Evolutionary conservation across 2,329 filamentous ascomycete genomes (phyloP).

Genomic region (Arthrobotrys megalospora): DNA sequence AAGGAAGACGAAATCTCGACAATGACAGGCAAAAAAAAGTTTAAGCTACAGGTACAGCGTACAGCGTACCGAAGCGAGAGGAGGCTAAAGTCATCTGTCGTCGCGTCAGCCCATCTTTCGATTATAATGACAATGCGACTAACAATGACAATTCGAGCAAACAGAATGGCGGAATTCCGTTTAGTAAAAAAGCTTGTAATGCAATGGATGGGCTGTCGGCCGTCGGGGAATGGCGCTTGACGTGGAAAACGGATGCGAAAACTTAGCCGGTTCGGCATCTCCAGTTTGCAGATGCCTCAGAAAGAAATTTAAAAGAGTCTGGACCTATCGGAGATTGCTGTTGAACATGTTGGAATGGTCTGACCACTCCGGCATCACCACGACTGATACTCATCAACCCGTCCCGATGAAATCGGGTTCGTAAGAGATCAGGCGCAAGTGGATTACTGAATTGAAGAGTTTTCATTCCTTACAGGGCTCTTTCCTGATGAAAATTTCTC

Average conservation of each 20-base stretch:
- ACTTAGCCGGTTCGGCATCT: constrained; percentile 60
- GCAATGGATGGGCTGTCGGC: background rate
- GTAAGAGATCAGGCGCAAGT: constrained; percentile 39
- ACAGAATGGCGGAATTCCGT: constrained; percentile 24
- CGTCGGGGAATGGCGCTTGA: constrained; percentile 28
- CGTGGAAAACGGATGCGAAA: constrained; percentile 50
- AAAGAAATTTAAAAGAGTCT: constrained; percentile 18
- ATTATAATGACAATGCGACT: constrained; percentile 35
- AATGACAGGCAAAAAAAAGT: constrained; percentile 20
- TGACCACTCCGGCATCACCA: constrained; percentile 57
- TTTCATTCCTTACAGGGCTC: constrained; percentile 31
- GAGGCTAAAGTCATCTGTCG: constrained; percentile 20
- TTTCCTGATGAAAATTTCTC: constrained; percentile 26
- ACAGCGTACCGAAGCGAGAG: constrained; percentile 48
- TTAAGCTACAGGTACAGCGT: constrained; percentile 33
- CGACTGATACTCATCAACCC: constrained; percentile 39
- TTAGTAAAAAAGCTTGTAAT: constrained; percentile 13
- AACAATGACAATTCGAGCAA: constrained; percentile 12
- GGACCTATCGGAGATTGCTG: constrained; percentile 58
- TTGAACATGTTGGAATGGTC: constrained; percentile 53
- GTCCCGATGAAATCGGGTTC: constrained; percentile 22
- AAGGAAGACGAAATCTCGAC: constrained; percentile 28
- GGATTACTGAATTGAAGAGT: constrained; percentile 37
- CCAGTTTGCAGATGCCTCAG: constrained; percentile 51
- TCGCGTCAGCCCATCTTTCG: constrained; percentile 41